Base-by-base conservation (phyloP, 495 filamentous ascomycete species). In the Tuber indicum region DNA sequence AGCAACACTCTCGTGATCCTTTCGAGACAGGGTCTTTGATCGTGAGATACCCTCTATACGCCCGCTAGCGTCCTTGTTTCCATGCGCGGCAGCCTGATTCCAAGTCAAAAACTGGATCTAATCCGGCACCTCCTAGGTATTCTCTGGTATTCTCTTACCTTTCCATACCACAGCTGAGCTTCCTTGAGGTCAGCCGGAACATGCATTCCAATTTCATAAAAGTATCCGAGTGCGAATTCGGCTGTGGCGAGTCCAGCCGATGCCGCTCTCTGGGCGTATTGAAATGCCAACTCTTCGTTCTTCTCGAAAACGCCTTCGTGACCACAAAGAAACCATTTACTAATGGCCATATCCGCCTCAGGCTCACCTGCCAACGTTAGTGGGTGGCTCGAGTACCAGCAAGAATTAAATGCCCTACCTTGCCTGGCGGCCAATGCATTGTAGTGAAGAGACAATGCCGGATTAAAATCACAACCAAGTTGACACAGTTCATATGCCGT, bases 291-390 rank as follows among this genome's bases (percentile, higher is more conserved):
- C 78, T 92, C 91, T 84, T 99, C 96, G 82, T 97, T 98, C 87
- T 98, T 98, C 62, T 92, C 89, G 83, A 99, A 98, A 9, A 94
- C 87, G 41, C 90, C 90, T 83, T 98, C 94, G 78, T 94, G 93
- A 12, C 96, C 96, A 82, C 96, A 98, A 42, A 99, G 87, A 85
- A 98, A 98, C 96, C 96, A 99, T 85, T 98, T 96, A 83, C 94
- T 98, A 76, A 99, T 95, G 41, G 94, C 93, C 89, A 99, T 94
- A 73, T 97, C 93, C 0, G 95, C 96, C 82, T 98, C 96, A 0
- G 92, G 86, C 81, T 98, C 94, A 45, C 88, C 88, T 76, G 19
- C 88, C 81, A 97, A 96, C 2, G 92, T 86, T n/a, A 89, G 89
- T 83, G 97, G 93, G 79, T 92, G 92, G 21, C 94, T 94, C 80